A percentile compares a stretch with the other conserved stretches of the same genome.
Evolutionary conservation across 345 rosid species (phyloP).

Genomic region (Heritiera littoralis): DNA sequence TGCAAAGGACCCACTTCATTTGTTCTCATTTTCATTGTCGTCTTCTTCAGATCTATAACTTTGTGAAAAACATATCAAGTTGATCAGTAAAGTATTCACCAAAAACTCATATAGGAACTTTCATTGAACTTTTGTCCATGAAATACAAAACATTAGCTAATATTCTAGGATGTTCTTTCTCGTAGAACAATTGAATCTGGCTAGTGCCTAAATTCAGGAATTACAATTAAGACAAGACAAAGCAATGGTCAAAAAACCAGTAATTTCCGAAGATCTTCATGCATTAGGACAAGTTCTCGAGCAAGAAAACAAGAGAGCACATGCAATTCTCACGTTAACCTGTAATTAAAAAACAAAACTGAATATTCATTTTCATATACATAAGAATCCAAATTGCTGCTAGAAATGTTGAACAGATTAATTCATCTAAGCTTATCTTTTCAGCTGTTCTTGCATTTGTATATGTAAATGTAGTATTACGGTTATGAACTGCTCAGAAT

Average conservation of each 20-base stretch:
- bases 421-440: background rate
- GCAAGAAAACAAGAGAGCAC: background rate
- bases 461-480: background rate
- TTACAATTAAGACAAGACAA: constrained; percentile 7
- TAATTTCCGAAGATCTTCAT: background rate
- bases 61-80: background rate
- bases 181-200: background rate
- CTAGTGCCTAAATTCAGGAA: background rate
- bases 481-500: background rate
- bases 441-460: background rate
- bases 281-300: background rate
- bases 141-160: background rate
- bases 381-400: constrained; percentile 1
- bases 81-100: constrained; percentile 6
- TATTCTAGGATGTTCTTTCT: background rate
- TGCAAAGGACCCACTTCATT: constrained; percentile 2
- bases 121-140: constrained; percentile 1
- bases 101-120: background rate
- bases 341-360: background rate
- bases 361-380: background rate
- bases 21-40: constrained; percentile 14
- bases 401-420: background rate
- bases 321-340: constrained; percentile 3
- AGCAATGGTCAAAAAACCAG: background rate
- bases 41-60: background rate